Base-by-base conservation (phyloP, 768 basidiomycete species). In the Naganishia antarctica region DNA sequence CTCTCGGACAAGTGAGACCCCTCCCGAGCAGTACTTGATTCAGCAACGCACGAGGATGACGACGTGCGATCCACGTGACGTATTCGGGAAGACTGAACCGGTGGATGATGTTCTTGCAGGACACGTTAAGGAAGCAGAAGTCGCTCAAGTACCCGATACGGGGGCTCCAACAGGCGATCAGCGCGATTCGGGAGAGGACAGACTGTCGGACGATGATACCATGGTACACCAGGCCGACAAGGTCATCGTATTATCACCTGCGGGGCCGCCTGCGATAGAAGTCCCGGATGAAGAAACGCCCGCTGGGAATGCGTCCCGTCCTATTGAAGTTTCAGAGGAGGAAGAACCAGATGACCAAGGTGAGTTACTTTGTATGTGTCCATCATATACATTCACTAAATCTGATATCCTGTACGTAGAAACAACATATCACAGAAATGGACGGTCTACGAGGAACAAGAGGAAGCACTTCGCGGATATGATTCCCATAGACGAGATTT, bases 51-150 rank as follows among this genome's bases (percentile, higher is more conserved):
- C 18, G 18, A 57, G 34, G 9, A 16, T 37, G 34, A 57, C 53
- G 23, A 57, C 53, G 1, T 57, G 53, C n/a, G 53, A 57, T 57
- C 53, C 53, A 9, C 53, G 53, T 21, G 53, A 57, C 34, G 53
- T 57, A 7, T 57, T 57, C 31, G 53, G 53, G n/a, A 16, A 40
- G 34, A 6, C 53, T 23, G 34, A n/a, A 40, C 29, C n/a, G 32
- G n/a, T 25, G 21, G 29, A 13, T n/a, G 6, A 11, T 32, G 16
- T 31, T 51, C 6, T n/a, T 8, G 9, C 31, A 3, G n/a, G 31
- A 21, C 11, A 29, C 12, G 13, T 37, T 13, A 57, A 41, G n/a
- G 18, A 37, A 9, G 37, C 23, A 15, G 53, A 40, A 18, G 18
- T 25, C 21, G 12, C n/a, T n/a, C n/a, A n/a, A n/a, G n/a, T n/a